These are phyloP conservation scores for Citeromyces hawaiiensis DNA, from an alignment of 1,139 yeast species.

Conservation along the genomic window DNA sequence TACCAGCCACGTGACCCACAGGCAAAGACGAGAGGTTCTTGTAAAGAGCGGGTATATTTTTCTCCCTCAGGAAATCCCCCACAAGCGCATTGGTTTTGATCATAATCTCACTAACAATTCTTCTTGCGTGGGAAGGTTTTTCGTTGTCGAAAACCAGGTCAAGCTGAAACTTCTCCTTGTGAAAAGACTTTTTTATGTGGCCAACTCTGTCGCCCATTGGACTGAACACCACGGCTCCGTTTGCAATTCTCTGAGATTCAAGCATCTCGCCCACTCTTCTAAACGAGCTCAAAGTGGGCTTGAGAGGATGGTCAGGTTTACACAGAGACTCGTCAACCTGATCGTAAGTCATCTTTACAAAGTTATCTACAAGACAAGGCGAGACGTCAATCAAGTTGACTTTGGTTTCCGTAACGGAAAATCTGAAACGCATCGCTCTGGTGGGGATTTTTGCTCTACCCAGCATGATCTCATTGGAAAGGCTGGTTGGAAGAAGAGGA, in stretches of 20 bases:
- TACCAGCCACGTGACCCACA: constrained; percentile 8
- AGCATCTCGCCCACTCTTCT: constrained; percentile 4
- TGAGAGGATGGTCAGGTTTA: constrained; percentile 6
- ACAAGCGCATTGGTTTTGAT: constrained; percentile 56
- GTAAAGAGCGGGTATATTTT: constrained; percentile 45
- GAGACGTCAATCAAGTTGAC: constrained; percentile 18
- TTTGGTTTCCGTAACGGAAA: constrained; percentile 19
- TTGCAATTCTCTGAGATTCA: constrained; percentile 7
- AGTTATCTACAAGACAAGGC: constrained; percentile 26
- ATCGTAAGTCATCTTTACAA: constrained; percentile 35
- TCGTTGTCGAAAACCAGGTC: neutral
- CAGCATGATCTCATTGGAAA: constrained; percentile 42
- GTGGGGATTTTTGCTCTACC: constrained; percentile 32
- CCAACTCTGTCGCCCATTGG: neutral
- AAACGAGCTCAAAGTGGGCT: neutral
- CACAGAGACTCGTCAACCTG: constrained; percentile 30
- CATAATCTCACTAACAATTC: constrained; percentile 75
- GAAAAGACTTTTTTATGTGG: neutral
- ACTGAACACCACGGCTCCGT: neutral
- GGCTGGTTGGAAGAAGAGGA: constrained; percentile 57
- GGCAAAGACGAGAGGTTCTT: constrained; percentile 29
- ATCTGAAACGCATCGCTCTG: constrained; percentile 34
- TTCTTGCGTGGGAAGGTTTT: constrained; percentile 22
- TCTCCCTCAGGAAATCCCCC: constrained; percentile 33
- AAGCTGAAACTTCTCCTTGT: neutral